Evolutionary conservation across 805 yeast species (phyloP).

Genomic region (Yarrowia sp.): DNA sequence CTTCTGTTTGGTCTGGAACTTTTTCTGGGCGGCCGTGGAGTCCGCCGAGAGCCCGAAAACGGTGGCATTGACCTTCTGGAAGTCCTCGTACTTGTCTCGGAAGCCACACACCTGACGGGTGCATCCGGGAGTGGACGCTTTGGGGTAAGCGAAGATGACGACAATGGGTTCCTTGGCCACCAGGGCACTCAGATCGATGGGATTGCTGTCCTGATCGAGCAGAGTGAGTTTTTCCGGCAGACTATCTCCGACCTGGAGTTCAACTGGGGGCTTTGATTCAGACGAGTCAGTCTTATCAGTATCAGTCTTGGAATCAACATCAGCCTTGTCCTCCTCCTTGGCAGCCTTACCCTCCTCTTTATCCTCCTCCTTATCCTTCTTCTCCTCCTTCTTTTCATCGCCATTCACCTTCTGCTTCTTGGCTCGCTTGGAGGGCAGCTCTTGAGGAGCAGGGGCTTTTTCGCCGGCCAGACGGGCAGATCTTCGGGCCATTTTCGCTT

Average conservation of each 20-base stretch:
- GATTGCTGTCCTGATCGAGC: constrained; percentile 72
- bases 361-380: neutral
- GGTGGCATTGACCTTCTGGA: constrained; percentile 59
- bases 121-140: constrained; percentile 95
- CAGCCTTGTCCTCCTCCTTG: neutral
- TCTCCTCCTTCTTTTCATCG: neutral
- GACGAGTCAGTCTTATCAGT: constrained; percentile 36
- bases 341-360: neutral
- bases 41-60: constrained; percentile 88
- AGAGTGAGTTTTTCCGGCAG: constrained; percentile 67
- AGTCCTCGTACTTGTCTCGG: constrained; percentile 65
- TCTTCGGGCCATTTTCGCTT: constrained; percentile 11
- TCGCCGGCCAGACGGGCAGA: constrained; percentile 24
- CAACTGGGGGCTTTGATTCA: constrained; percentile 16
- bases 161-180: constrained; percentile 53
- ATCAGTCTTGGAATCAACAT: constrained; percentile 11
- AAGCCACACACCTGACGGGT: constrained; percentile 94
- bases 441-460: constrained; percentile 29
- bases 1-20: constrained; percentile 72
- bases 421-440: constrained; percentile 8
- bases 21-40: constrained; percentile 75
- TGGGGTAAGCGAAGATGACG: constrained; percentile 76
- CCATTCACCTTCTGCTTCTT: constrained; percentile 34
- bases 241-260: constrained; percentile 62
- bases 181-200: constrained; percentile 57